These are phyloP conservation scores for Phialocephala sp. DNA, from an alignment of 2,329 filamentous ascomycete species.

Conservation along the genomic window DNA sequence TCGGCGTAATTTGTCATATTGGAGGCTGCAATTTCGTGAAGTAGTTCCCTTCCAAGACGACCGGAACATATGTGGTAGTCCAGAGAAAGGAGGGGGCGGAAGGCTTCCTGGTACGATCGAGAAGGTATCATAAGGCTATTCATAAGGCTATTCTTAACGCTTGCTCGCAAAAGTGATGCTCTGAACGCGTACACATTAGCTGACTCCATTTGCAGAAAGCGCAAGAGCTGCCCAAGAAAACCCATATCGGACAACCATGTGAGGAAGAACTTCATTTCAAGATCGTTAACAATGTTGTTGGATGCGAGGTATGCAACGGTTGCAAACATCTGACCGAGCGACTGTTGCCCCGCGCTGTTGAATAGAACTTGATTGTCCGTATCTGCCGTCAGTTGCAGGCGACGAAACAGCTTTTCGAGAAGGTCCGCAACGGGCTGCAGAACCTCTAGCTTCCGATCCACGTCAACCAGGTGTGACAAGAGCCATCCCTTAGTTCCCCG, in stretches of 20 bases:
- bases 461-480: constrained; percentile 8
- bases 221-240: not conserved
- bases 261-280: not conserved
- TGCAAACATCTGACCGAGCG: not conserved
- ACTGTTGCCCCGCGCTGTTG: not conserved
- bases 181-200: not conserved
- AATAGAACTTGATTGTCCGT: not conserved
- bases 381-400: not conserved
- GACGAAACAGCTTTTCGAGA: not conserved
- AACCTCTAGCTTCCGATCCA: constrained; percentile 7
- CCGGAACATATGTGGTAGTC: not conserved
- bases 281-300: not conserved
- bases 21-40: not conserved
- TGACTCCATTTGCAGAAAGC: not conserved
- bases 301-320: not conserved
- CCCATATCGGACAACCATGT: not conserved
- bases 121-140: too few species aligned
- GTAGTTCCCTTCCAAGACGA: not conserved
- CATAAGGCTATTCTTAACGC: not conserved
- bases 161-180: not conserved
- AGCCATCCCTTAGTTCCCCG: constrained; percentile 8
- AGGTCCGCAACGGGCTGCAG: constrained; percentile 7
- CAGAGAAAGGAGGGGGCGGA: not conserved
- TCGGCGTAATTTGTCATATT: not conserved
- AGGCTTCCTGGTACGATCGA: not conserved